Conservation (phyloP, 169 alveolate genomes). For the Plasmodium blacklocki region DNA sequence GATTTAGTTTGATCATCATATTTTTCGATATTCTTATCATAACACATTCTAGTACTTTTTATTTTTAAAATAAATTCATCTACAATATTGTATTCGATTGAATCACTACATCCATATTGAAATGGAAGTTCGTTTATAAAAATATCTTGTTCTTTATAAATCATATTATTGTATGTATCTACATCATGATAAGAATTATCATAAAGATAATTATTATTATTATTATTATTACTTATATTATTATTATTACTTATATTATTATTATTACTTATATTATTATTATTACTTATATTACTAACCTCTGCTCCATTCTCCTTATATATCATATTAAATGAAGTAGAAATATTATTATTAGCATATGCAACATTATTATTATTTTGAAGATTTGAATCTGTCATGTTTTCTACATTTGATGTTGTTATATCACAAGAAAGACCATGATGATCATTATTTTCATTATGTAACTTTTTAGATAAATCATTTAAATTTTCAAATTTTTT, state of each 20-base stretch:
- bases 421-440: too few relatives aligned
- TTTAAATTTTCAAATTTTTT: constrained; percentile 62
- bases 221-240: background rate
- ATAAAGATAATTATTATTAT: background rate
- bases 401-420: background rate
- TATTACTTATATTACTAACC: background rate
- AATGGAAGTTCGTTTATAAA: constrained; percentile 42
- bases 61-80: constrained; percentile 65
- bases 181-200: background rate
- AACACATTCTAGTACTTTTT: constrained; percentile 36
- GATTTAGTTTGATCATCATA: constrained; percentile 72
- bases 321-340: too few relatives aligned
- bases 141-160: constrained; percentile 6
- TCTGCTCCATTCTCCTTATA: background rate
- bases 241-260: background rate
- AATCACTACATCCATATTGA: constrained; percentile 59
- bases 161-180: background rate
- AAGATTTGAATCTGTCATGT: background rate
- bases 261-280: background rate
- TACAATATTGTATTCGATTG: constrained; percentile 15
- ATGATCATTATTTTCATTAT: background rate
- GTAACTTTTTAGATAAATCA: constrained; percentile 40
- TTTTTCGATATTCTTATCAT: constrained; percentile 66
- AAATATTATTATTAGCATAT: background rate
- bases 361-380: background rate